Evolutionary conservation across 2,329 filamentous ascomycete genomes (phyloP).

Genomic region (Endoconidiophora laricicola): DNA sequence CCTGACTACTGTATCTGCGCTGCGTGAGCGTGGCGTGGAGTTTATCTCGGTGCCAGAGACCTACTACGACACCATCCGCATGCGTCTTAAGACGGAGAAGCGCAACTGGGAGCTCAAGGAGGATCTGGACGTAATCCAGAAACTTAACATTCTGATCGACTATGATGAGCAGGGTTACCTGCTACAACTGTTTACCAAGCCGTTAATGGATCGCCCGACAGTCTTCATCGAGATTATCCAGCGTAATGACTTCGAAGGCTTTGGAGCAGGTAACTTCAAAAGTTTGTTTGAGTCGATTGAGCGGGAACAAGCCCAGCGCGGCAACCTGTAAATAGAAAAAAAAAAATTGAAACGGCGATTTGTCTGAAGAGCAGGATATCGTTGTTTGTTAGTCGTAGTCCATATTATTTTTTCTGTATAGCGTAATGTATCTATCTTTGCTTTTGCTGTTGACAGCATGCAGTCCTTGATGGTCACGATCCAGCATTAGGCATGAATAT

Average conservation of each 20-base stretch:
- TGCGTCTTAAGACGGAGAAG: conserved; percentile 49
- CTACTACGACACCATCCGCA: conserved; percentile 66
- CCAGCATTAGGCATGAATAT: too few species aligned
- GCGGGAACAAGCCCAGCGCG: conserved; percentile 71
- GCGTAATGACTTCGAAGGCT: conserved; percentile 75
- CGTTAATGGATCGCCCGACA: conserved; percentile 83
- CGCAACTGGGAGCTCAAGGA: conserved; percentile 52
- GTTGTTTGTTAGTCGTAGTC: neutral
- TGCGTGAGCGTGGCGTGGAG: conserved; percentile 76
- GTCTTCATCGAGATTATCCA: conserved; percentile 97
- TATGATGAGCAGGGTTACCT: conserved; percentile 88
- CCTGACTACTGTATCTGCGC: conserved; percentile 54
- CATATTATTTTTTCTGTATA: too few species aligned
- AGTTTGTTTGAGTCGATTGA: conserved; percentile 90
- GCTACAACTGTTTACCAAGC: conserved; percentile 63
- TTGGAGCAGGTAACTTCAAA: conserved; percentile 93
- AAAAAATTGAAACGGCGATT: neutral
- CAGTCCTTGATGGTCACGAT: too few species aligned
- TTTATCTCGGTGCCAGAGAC: conserved; percentile 81
- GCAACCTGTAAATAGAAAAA: conserved; percentile 49
- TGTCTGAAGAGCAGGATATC: neutral
- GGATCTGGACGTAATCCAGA: conserved; percentile 60
- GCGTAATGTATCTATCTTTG: too few species aligned
- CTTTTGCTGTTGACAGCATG: too few species aligned
- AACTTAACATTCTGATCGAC: conserved; percentile 78